Evolutionary conservation across 2,329 filamentous ascomycete genomes (phyloP).

Genomic region (Epichloe festucae): DNA sequence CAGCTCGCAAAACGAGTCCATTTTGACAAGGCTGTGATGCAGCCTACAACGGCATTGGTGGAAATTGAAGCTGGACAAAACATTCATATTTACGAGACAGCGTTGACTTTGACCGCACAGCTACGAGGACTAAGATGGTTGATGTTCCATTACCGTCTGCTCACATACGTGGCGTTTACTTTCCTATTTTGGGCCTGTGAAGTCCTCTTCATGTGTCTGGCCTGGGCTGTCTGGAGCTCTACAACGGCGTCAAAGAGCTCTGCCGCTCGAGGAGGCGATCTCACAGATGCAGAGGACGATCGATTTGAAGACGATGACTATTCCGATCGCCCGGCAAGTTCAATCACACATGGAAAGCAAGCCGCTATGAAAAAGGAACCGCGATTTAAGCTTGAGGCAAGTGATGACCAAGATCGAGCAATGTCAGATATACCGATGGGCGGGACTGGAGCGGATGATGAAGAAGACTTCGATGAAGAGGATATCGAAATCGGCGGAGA

Average conservation of each 20-base stretch:
- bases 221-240: slow-evolving; percentile 45
- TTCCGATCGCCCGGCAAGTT: slow-evolving; percentile 31
- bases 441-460: slow-evolving; percentile 34
- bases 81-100: slow-evolving; percentile 64
- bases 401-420: slow-evolving; percentile 12
- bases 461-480: slow-evolving; percentile 28
- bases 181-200: slow-evolving; percentile 65
- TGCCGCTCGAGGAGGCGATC: slow-evolving; percentile 4
- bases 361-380: slow-evolving; percentile 28
- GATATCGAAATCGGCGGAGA: slow-evolving; percentile 15
- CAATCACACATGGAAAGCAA: slow-evolving; percentile 29
- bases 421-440: slow-evolving; percentile 22
- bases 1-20: slow-evolving; percentile 60
- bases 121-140: slow-evolving; percentile 67
- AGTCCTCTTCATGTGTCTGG: slow-evolving; percentile 50
- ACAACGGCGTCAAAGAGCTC: slow-evolving; percentile 14
- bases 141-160: slow-evolving; percentile 73
- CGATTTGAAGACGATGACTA: slow-evolving; percentile 12
- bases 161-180: slow-evolving; percentile 57
- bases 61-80: slow-evolving; percentile 57
- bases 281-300: slow-evolving; percentile 9
- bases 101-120: slow-evolving; percentile 57
- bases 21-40: slow-evolving; percentile 35
- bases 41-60: slow-evolving; percentile 35
- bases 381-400: slow-evolving; percentile 22